Conservation (phyloP, 2,329 filamentous ascomycete genomes). For the Venturia oleaginea region DNA sequence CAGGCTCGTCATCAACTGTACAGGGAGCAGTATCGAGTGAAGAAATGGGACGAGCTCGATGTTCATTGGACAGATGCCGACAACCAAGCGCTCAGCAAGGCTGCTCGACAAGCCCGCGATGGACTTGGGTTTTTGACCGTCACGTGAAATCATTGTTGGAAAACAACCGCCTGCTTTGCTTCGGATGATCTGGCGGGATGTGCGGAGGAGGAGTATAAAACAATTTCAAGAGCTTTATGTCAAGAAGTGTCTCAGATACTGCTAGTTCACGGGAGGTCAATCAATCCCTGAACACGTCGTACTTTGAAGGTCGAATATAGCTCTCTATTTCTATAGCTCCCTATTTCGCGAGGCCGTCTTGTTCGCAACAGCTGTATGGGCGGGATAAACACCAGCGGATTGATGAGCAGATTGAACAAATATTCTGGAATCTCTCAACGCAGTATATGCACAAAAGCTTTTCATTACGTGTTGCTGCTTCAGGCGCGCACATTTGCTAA, state of each 20-base stretch:
- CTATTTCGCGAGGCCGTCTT: not conserved
- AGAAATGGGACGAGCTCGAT: slow-evolving; percentile 54
- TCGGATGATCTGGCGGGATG: not conserved
- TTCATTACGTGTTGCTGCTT: not conserved
- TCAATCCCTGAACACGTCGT: not conserved
- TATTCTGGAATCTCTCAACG: not conserved
- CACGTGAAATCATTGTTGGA: slow-evolving; percentile 33
- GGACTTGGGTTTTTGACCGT: slow-evolving; percentile 52
- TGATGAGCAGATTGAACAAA: not conserved
- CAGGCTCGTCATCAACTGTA: slow-evolving; percentile 48
- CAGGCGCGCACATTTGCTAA: not conserved
- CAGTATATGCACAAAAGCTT: not conserved
- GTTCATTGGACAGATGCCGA: slow-evolving; percentile 58
- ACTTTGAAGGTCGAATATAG: not conserved
- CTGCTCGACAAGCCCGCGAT: slow-evolving; percentile 46
- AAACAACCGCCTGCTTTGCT: not conserved
- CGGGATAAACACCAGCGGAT: not conserved
- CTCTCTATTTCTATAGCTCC: not conserved
- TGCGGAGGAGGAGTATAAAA: not conserved
- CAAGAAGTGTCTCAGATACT: not conserved
- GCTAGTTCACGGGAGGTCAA: not conserved
- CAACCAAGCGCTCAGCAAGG: slow-evolving; percentile 48
- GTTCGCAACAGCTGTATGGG: not conserved
- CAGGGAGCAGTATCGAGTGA: slow-evolving; percentile 47
- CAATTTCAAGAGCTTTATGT: not conserved